Percentiles rank a stretch among this genome's conserved stretches.
phyloP scores from a whole-genome alignment of 805 yeast genomes.

The Yamadazyma paraphyllophila region DNA sequence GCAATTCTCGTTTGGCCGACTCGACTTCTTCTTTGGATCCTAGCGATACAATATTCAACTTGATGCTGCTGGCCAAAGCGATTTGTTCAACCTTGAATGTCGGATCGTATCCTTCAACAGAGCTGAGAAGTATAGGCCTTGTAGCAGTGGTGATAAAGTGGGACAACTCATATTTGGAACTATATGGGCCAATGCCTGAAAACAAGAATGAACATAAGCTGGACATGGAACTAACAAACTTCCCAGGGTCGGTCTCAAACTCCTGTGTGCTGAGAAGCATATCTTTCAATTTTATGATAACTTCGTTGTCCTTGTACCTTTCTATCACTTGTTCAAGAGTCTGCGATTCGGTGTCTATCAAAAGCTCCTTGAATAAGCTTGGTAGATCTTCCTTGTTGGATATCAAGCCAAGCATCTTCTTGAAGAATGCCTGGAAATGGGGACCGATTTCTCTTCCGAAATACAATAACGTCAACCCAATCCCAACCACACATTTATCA shows the following conservation, averaged over 20 bases:
- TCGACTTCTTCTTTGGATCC: slow-evolving; percentile 69
- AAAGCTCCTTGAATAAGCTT: neutral
- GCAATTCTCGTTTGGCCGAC: slow-evolving; percentile 47
- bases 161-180: slow-evolving; percentile 30
- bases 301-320: slow-evolving; percentile 5
- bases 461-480: slow-evolving; percentile 32
- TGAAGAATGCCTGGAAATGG: slow-evolving; percentile 17
- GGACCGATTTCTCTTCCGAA: slow-evolving; percentile 24
- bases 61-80: slow-evolving; percentile 29
- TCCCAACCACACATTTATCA: slow-evolving; percentile 47
- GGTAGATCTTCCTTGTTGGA: neutral
- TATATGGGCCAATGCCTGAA: slow-evolving; percentile 25
- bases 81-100: slow-evolving; percentile 48
- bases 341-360: neutral
- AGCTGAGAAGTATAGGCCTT: slow-evolving; percentile 51
- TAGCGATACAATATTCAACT: slow-evolving; percentile 55
- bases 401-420: neutral
- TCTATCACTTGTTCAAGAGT: neutral
- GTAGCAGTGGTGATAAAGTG: slow-evolving; percentile 25
- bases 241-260: neutral
- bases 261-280: neutral
- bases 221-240: slow-evolving; percentile 17
- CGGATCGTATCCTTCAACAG: slow-evolving; percentile 67
- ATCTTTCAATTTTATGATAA: neutral
- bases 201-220: slow-evolving; percentile 22